Conservation (phyloP, 495 filamentous ascomycete genomes). For the Aspergillus hancockii region DNA sequence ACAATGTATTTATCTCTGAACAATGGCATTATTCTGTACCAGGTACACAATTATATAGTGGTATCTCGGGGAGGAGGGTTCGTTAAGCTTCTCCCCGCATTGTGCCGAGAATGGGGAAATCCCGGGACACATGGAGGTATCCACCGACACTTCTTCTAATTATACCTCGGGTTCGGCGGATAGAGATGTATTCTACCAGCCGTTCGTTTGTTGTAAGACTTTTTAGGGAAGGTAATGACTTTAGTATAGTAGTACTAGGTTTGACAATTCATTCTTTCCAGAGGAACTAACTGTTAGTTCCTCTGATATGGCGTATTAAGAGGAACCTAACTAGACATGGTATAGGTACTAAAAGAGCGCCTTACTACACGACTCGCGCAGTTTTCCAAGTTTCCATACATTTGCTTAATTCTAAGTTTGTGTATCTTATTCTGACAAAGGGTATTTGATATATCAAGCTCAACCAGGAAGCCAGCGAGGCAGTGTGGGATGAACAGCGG, state of each 20-base stretch:
- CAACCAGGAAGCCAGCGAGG: slow-evolving; percentile 35
- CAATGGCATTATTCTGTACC: too few relatives aligned
- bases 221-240: too few relatives aligned
- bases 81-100: neutral
- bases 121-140: neutral
- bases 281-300: neutral
- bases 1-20: too few relatives aligned
- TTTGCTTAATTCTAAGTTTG: too few relatives aligned
- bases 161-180: neutral
- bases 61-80: neutral
- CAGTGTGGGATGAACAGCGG: slow-evolving; percentile 39
- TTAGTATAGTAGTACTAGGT: too few relatives aligned
- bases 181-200: neutral
- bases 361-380: neutral
- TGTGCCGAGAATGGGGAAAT: neutral
- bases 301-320: neutral
- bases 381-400: too few relatives aligned
- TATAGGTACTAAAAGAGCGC: neutral
- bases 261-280: too few relatives aligned
- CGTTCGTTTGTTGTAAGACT: too few relatives aligned
- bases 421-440: too few relatives aligned
- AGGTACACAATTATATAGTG: too few relatives aligned
- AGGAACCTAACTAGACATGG: neutral
- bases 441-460: slow-evolving; percentile 33
- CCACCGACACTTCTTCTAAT: neutral